These are phyloP conservation scores for Pythium pyrilobum DNA, from an alignment of 352 stramenopile genomes.

Conservation along the genomic window DNA sequence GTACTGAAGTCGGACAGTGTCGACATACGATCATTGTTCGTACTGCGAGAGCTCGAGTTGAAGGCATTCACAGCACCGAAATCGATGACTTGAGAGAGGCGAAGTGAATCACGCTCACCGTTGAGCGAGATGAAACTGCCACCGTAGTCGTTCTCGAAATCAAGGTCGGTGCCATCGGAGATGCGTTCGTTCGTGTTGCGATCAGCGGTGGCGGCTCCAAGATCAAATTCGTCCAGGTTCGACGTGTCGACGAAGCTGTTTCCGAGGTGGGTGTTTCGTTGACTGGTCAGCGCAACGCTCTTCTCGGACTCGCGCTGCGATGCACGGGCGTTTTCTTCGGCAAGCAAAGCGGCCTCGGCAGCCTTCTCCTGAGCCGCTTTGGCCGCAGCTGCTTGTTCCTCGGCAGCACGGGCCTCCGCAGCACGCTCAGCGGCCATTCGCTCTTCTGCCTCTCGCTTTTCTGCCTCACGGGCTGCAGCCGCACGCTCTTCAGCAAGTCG, in stretches of 20 bases:
- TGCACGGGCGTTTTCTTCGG: conserved; percentile 16
- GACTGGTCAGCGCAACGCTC: not conserved
- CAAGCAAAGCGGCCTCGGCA: conserved; percentile 1
- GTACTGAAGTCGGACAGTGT: conserved; percentile 53
- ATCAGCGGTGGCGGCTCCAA: conserved; percentile 34
- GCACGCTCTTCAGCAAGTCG: conserved; percentile 26
- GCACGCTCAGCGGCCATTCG: conserved; percentile 26
- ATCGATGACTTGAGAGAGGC: conserved; percentile 75
- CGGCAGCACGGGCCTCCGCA: conserved; percentile 18
- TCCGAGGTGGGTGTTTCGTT: conserved; percentile 7
- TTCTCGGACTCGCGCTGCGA: conserved; percentile 18
- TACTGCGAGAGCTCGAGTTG: conserved; percentile 20
- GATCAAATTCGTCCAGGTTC: conserved; percentile 66
- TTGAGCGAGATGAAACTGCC: conserved; percentile 41
- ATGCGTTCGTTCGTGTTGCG: conserved; percentile 38
- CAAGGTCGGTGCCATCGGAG: conserved; percentile 64
- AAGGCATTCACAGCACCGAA: conserved; percentile 53
- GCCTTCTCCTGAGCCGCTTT: conserved; percentile 19
- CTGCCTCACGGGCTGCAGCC: conserved; percentile 20
- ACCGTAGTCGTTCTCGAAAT: conserved; percentile 49
- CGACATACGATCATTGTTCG: conserved; percentile 29
- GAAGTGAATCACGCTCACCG: conserved; percentile 59
- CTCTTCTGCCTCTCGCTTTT: conserved; percentile 28
- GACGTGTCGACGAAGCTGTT: conserved; percentile 21
- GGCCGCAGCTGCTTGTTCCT: conserved; percentile 22